Conservation (phyloP, 1,139 yeast genomes). For the Candida sanyaensis region DNA sequence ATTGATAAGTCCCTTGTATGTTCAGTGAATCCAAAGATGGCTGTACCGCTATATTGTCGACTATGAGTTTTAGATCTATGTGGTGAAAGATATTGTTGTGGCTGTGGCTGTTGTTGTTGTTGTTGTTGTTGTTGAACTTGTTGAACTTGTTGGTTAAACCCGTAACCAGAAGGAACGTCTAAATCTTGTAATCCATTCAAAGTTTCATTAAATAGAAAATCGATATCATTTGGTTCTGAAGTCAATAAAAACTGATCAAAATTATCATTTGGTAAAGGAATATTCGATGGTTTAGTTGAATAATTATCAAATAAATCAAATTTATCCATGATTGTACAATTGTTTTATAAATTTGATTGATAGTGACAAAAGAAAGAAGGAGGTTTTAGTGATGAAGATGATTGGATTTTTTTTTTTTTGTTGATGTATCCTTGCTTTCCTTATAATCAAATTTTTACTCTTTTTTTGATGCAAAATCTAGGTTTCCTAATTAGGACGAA, state of each 20-base stretch:
- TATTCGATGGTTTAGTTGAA: constrained; percentile 15
- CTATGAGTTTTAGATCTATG: constrained; percentile 25
- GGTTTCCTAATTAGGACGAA: constrained; percentile 6
- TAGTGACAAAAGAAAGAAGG: neutral
- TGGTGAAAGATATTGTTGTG: constrained; percentile 11
- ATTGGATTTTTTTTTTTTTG: neutral
- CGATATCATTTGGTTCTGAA: constrained; percentile 37
- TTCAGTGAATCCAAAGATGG: constrained; percentile 60
- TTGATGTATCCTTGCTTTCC: neutral
- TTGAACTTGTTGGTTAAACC: constrained; percentile 3
- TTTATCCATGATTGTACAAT: constrained; percentile 22
- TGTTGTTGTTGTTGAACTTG: constrained; percentile 6
- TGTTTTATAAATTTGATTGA: neutral
- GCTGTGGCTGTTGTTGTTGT: constrained; percentile 7
- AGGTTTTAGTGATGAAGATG: neutral
- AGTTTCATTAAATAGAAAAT: constrained; percentile 45
- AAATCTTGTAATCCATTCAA: constrained; percentile 49
- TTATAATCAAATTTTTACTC: constrained; percentile 6
- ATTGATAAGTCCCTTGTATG: constrained; percentile 55
- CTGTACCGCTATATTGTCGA: constrained; percentile 57
- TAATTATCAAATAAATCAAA: constrained; percentile 39
- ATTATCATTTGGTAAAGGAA: constrained; percentile 46
- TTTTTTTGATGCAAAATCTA: constrained; percentile 3
- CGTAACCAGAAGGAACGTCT: constrained; percentile 52
- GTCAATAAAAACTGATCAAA: constrained; percentile 37